These are phyloP conservation scores for Boeremia exigua DNA, from an alignment of 2,329 filamentous ascomycete genomes.

Conservation along the genomic window DNA sequence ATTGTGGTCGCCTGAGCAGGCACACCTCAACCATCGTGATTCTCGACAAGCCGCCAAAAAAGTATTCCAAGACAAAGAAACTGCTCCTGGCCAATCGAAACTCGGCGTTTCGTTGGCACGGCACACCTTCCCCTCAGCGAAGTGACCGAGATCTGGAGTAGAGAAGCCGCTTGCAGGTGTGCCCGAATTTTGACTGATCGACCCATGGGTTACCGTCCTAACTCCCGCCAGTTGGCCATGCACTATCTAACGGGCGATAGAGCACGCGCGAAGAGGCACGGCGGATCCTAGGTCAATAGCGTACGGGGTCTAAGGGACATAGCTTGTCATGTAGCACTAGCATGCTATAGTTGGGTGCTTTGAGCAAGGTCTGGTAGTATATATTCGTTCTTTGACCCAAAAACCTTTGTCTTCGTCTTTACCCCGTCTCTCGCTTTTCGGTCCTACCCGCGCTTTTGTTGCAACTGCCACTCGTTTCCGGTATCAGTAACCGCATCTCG, in stretches of 20 bases:
- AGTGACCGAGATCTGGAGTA: conserved; percentile 1
- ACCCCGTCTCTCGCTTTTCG: conserved; percentile 11
- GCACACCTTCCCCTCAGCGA: conserved; percentile 9
- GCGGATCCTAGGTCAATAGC: conserved; percentile 17
- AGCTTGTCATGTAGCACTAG: conserved; percentile 14
- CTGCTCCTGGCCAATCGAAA: background rate
- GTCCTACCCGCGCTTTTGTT: conserved; percentile 4
- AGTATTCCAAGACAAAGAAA: conserved; percentile 11
- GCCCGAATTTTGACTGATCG: conserved; percentile 15
- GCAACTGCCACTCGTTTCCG: conserved; percentile 17
- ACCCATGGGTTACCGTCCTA: conserved; percentile 11
- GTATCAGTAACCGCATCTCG: conserved; percentile 4
- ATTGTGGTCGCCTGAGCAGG: conserved; percentile 14
- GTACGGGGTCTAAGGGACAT: conserved; percentile 14
- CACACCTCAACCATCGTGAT: conserved; percentile 10
- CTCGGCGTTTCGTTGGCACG: background rate
- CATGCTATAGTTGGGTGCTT: conserved; percentile 8
- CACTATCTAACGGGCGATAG: conserved; percentile 12
- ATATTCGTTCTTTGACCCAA: conserved; percentile 15
- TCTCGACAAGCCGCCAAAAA: conserved; percentile 16
- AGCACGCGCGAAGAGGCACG: conserved; percentile 15
- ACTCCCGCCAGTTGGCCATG: conserved; percentile 18
- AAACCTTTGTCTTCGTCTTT: conserved; percentile 2
- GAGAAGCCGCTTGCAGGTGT: conserved; percentile 3
- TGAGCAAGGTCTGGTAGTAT: conserved; percentile 8